Percentiles rank a stretch among this genome's conserved stretches.
Evolutionary conservation across 208 protist genomes (phyloP).

Genomic region (Wallacemonas collosoma): DNA sequence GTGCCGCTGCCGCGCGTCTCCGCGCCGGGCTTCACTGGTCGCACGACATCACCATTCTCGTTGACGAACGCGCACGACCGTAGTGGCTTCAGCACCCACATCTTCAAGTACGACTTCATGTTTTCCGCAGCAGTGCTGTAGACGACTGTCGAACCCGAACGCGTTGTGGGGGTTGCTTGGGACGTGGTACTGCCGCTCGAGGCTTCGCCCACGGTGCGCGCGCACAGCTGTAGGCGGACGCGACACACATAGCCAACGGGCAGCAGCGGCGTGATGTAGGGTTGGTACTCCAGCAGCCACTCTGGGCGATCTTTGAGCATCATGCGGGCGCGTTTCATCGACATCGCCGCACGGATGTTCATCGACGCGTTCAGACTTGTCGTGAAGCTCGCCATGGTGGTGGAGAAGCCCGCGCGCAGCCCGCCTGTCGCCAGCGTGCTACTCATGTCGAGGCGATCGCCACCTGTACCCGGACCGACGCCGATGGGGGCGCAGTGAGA

Average conservation of each 20-base stretch:
- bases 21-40: slow-evolving; percentile 12
- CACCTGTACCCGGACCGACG: slow-evolving; percentile 40
- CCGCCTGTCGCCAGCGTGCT: slow-evolving; percentile 3
- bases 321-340: slow-evolving; percentile 66
- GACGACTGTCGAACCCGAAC: neutral
- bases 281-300: slow-evolving; percentile 69
- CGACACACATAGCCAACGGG: slow-evolving; percentile 74
- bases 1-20: neutral
- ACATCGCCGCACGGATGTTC: slow-evolving; percentile 61
- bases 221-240: slow-evolving; percentile 49
- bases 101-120: slow-evolving; percentile 55
- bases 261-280: slow-evolving; percentile 71
- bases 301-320: slow-evolving; percentile 45
- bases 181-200: too few relatives aligned
- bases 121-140: slow-evolving; percentile 19
- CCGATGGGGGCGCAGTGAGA: slow-evolving; percentile 23
- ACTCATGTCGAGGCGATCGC: slow-evolving; percentile 4
- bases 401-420: slow-evolving; percentile 16
- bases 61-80: slow-evolving; percentile 52
- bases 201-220: slow-evolving; percentile 23
- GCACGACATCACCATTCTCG: slow-evolving; percentile 45
- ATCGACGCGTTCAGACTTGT: slow-evolving; percentile 62
- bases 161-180: neutral
- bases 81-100: slow-evolving; percentile 59
- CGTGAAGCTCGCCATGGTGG: slow-evolving; percentile 29